Conservation (phyloP, 225 moss, liverwort and hornwort genomes). For the Climacium dendroides region DNA sequence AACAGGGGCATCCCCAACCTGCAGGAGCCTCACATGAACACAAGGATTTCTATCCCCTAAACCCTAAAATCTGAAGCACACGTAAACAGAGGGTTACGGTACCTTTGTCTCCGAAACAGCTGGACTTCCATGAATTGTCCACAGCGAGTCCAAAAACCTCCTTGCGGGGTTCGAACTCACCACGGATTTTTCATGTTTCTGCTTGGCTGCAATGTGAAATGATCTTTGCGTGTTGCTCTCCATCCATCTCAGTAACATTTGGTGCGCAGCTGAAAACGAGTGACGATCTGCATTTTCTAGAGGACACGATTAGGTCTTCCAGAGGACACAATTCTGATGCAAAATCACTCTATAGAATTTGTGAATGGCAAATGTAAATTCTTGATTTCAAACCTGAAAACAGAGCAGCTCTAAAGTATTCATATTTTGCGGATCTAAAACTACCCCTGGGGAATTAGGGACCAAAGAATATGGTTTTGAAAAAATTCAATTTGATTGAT, state of each 20-base stretch:
- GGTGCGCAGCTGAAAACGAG: not conserved
- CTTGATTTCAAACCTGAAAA: not conserved
- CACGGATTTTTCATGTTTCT: not conserved
- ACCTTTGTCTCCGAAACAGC: not conserved
- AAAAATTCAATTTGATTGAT: not conserved
- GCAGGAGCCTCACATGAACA: not conserved
- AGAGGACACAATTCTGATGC: not conserved
- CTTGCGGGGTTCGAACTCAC: not conserved
- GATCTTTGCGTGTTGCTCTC: not conserved
- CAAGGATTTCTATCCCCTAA: not conserved
- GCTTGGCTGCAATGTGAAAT: not conserved
- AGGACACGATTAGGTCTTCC: not conserved
- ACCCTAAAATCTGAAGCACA: not conserved
- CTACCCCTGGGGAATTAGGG: not conserved
- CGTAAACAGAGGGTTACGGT: not conserved
- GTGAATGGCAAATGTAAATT: no score
- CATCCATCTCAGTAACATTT: slow-evolving; percentile 17
- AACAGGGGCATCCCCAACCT: not conserved
- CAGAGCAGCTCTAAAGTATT: not conserved
- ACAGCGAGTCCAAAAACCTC: slow-evolving; percentile 10
- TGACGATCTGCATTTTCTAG: not conserved
- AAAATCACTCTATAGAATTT: not conserved
- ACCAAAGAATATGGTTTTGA: not conserved
- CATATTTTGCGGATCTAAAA: not conserved
- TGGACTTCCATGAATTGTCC: slow-evolving; percentile 2